These are phyloP conservation scores for Trichosporon sp. DNA, from an alignment of 1,284 basidiomycete species.

Conservation along the genomic window DNA sequence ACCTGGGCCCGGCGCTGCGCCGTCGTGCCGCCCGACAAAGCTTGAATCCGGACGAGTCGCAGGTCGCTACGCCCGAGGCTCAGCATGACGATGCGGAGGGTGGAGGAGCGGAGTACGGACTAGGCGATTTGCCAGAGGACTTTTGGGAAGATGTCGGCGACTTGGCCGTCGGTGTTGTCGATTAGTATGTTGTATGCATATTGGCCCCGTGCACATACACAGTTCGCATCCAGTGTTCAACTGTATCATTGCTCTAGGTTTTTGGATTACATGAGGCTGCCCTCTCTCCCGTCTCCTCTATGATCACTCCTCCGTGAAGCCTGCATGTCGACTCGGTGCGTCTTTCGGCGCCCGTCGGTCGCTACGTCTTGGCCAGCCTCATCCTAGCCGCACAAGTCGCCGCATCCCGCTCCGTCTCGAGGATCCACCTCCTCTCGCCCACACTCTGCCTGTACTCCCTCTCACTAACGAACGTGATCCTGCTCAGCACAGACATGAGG, in stretches of 20 bases:
- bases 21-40: constrained; percentile 21
- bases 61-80: background rate
- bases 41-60: background rate
- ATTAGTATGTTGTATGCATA: background rate
- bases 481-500: background rate
- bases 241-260: too few species aligned
- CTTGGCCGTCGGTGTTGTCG: constrained; percentile 2
- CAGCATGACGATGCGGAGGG: background rate
- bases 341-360: too few species aligned
- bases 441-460: constrained; percentile 21
- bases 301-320: too few species aligned
- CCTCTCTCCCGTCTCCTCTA: too few species aligned
- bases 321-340: too few species aligned
- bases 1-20: constrained; percentile 32
- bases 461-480: constrained; percentile 14
- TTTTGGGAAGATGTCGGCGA: constrained; percentile 1
- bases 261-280: too few species aligned
- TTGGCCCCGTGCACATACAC: too few species aligned
- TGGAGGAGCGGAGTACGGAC: background rate
- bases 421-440: constrained; percentile 21
- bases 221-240: too few species aligned
- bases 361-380: background rate
- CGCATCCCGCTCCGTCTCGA: constrained; percentile 24
- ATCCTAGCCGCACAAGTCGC: background rate
- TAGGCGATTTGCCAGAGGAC: background rate